Conservation (phyloP, 345 rosid genomes). For the Rhodamnia rubescens region DNA sequence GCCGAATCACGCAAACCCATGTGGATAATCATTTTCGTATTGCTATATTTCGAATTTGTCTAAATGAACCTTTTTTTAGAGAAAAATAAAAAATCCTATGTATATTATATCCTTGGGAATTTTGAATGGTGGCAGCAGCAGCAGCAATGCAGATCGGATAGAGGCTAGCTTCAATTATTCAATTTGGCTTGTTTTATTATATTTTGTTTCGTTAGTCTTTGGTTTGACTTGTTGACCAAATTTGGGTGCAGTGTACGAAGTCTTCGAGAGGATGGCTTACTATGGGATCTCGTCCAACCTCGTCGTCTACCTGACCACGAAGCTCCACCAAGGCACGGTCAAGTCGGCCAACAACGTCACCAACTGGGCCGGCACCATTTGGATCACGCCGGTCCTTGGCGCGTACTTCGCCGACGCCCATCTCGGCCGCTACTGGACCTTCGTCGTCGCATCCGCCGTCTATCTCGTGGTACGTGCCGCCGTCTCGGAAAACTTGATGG, state of each 20-base stretch:
- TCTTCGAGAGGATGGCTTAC: constrained; percentile 86
- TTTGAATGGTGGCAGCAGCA: constrained; percentile 13
- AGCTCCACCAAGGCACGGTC: constrained; percentile 79
- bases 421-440: constrained; percentile 84
- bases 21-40: constrained; percentile 13
- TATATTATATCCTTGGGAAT: constrained; percentile 34
- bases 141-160: neutral
- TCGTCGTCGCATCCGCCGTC: constrained; percentile 34
- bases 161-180: neutral
- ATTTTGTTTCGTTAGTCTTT: constrained; percentile 1
- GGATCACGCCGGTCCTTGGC: constrained; percentile 77
- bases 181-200: constrained; percentile 6
- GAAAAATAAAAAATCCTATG: neutral
- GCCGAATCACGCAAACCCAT: neutral
- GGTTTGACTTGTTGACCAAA: neutral
- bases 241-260: constrained; percentile 50
- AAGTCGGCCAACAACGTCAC: constrained; percentile 82
- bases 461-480: constrained; percentile 38
- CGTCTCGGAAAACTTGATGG: neutral
- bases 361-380: constrained; percentile 83
- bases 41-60: constrained; percentile 4
- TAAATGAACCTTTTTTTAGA: neutral
- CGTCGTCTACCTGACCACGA: constrained; percentile 60
- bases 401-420: constrained; percentile 86
- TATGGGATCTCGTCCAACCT: constrained; percentile 76